Percentiles rank a stretch among this genome's conserved stretches.
Conservation (phyloP, 2,329 filamentous ascomycete species). For the Fusarium sp. region DNA sequence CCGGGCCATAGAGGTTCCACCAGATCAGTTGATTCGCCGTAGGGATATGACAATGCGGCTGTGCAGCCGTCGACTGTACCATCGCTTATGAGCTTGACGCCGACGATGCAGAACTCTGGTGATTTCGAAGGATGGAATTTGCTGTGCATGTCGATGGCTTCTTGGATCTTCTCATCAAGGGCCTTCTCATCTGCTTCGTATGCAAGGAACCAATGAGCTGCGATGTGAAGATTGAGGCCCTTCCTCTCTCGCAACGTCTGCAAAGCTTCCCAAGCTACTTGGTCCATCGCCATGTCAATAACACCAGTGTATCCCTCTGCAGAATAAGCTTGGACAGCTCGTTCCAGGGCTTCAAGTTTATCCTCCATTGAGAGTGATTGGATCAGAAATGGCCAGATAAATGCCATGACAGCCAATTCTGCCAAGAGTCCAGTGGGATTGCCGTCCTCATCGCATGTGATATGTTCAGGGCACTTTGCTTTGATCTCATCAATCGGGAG, state of each 20-base stretch:
- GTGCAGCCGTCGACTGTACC: constrained; percentile 73
- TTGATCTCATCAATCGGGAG: constrained; percentile 53
- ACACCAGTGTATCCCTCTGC: constrained; percentile 58
- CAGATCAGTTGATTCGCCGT: constrained; percentile 57
- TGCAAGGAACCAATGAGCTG: constrained; percentile 56
- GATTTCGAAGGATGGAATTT: constrained; percentile 41
- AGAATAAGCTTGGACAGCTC: constrained; percentile 56
- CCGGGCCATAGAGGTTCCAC: constrained; percentile 62
- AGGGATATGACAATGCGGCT: constrained; percentile 67
- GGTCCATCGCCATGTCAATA: constrained; percentile 65
- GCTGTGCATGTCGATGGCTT: constrained; percentile 53
- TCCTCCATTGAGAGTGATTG: constrained; percentile 52
- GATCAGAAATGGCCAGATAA: constrained; percentile 60
- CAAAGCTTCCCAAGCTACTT: constrained; percentile 56
- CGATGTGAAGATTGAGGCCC: constrained; percentile 53
- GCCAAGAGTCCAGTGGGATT: constrained; percentile 56
- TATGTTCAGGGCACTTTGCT: constrained; percentile 54
- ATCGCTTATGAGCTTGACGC: constrained; percentile 72
- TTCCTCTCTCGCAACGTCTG: constrained; percentile 48
- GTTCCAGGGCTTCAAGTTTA: constrained; percentile 52
- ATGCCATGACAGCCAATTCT: constrained; percentile 55
- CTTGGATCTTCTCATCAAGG: constrained; percentile 53
- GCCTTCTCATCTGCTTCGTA: constrained; percentile 48
- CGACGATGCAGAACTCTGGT: constrained; percentile 56
- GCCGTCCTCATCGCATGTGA: constrained; percentile 55